These are phyloP conservation scores for Leccinellum luteum DNA, from an alignment of 768 basidiomycete species.

Conservation along the genomic window DNA sequence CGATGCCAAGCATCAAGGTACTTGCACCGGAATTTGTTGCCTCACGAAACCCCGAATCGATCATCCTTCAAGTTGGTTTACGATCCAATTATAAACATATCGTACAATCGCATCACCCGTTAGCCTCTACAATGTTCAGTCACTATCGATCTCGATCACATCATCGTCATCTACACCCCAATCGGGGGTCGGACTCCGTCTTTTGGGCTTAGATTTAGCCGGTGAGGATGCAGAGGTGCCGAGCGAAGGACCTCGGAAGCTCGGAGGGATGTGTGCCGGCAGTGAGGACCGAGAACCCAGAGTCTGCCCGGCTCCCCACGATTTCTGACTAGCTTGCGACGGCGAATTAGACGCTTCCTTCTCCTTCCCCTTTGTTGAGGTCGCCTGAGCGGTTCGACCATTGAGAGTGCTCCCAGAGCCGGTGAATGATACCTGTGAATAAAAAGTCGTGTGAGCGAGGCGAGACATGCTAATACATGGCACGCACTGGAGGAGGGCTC, in stretches of 20 bases:
- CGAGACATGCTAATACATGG: background rate
- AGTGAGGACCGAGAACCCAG: slow-evolving; percentile 38
- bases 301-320: slow-evolving; percentile 50
- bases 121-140: slow-evolving; percentile 37
- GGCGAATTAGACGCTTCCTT: slow-evolving; percentile 37
- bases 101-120: slow-evolving; percentile 3
- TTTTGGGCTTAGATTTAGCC: slow-evolving; percentile 36
- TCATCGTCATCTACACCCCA: slow-evolving; percentile 85
- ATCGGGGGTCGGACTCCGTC: slow-evolving; percentile 71
- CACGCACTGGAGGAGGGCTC: slow-evolving; percentile 31
- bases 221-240: slow-evolving; percentile 50
- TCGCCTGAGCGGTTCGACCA: slow-evolving; percentile 41
- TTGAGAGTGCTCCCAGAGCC: slow-evolving; percentile 70
- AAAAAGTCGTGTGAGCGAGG: background rate
- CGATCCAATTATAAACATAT: slow-evolving; percentile 4
- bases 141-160: slow-evolving; percentile 82
- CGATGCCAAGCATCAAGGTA: background rate
- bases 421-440: slow-evolving; percentile 46
- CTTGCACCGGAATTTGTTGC: too few relatives aligned
- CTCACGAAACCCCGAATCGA: too few relatives aligned
- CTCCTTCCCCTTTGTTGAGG: slow-evolving; percentile 54
- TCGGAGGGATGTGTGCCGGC: slow-evolving; percentile 30
- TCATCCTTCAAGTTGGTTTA: background rate
- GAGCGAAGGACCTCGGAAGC: slow-evolving; percentile 37
- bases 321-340: slow-evolving; percentile 30